These are phyloP conservation scores for Cucurbitaria berberidis DNA, from an alignment of 2,329 filamentous ascomycete species.

Conservation along the genomic window DNA sequence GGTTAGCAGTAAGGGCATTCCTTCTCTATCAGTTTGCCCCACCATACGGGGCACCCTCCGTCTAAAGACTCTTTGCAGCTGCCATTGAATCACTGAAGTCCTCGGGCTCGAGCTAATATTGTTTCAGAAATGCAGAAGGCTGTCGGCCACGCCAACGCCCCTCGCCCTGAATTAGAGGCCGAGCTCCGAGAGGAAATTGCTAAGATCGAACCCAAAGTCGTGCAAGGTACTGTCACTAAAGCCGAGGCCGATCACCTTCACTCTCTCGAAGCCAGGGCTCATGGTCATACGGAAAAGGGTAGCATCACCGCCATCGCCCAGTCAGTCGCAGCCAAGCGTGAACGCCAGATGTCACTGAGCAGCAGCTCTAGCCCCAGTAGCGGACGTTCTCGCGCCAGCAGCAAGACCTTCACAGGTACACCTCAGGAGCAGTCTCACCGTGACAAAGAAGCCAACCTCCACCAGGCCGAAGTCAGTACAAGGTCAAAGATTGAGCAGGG, in stretches of 20 bases:
- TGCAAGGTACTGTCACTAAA: conserved; percentile 43
- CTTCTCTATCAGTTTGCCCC: neutral
- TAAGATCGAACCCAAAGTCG: conserved; percentile 42
- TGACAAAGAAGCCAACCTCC: conserved; percentile 41
- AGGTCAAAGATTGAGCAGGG: conserved; percentile 43
- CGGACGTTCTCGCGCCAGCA: conserved; percentile 16
- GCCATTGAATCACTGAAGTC: neutral
- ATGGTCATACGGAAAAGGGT: conserved; percentile 43
- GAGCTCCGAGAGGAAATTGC: conserved; percentile 38
- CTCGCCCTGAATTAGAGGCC: conserved; percentile 39
- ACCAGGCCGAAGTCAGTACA: conserved; percentile 35
- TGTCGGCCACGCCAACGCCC: conserved; percentile 28
- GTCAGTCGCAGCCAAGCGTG: conserved; percentile 45
- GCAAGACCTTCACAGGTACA: conserved; percentile 10
- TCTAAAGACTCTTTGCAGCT: neutral
- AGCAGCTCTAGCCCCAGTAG: conserved; percentile 4
- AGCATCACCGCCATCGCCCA: conserved; percentile 49
- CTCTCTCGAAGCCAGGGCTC: conserved; percentile 49
- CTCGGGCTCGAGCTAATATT: conserved; percentile 9
- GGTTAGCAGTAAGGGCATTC: conserved; percentile 36
- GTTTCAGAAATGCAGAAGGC: conserved; percentile 39
- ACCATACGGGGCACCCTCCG: neutral
- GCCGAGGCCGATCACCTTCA: conserved; percentile 51
- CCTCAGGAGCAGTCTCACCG: conserved; percentile 37
- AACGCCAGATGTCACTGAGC: conserved; percentile 26